A percentile compares a stretch with the other conserved stretches of the same genome.
Conservation (phyloP, 345 rosid genomes). For the Heritiera fomes region DNA sequence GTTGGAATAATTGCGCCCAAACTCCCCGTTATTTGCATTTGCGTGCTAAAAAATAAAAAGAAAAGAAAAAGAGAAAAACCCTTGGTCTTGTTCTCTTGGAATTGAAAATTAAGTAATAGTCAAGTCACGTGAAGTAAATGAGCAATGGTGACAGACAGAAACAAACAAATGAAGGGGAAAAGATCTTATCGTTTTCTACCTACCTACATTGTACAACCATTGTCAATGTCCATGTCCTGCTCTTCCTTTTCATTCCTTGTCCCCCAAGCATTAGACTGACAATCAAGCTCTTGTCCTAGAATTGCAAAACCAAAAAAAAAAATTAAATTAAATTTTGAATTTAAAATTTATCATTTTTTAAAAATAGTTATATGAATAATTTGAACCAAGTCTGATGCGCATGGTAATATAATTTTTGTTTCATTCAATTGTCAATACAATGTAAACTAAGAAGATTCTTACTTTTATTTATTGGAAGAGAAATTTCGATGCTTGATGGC, state of each 20-base stretch:
- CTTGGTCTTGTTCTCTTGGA: background rate
- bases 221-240: background rate
- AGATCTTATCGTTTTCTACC: background rate
- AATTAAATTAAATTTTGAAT: too few relatives aligned
- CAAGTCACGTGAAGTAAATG: slow-evolving; percentile 21
- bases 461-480: background rate
- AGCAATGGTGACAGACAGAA: background rate
- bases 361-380: too few relatives aligned
- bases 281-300: too few relatives aligned
- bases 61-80: background rate
- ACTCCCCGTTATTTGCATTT: background rate
- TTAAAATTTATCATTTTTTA: too few relatives aligned
- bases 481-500: background rate
- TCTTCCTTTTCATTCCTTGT: background rate
- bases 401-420: background rate
- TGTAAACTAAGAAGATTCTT: background rate
- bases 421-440: background rate
- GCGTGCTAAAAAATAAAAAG: too few relatives aligned
- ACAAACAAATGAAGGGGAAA: background rate
- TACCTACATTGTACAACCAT: background rate
- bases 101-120: background rate
- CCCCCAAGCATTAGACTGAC: background rate
- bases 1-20: background rate
- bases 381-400: too few relatives aligned
- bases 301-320: too few relatives aligned